Conservation (phyloP, 2,329 filamentous ascomycete genomes). For the Aspergillus transmontanensis region DNA sequence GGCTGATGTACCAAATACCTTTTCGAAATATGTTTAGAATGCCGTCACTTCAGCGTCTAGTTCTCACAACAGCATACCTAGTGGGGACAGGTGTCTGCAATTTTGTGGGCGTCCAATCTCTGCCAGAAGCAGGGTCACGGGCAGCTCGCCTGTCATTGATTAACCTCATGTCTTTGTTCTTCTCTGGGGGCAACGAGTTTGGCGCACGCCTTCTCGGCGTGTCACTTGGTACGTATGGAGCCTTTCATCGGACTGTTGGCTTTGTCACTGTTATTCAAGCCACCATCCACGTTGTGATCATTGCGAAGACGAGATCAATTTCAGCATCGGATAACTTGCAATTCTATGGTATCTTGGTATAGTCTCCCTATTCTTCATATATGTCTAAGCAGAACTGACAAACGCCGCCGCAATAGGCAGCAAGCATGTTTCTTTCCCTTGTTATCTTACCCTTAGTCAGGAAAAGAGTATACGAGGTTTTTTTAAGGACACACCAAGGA, state of each 20-base stretch:
- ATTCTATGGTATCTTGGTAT: slow-evolving; percentile 9
- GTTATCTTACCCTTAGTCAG: slow-evolving; percentile 8
- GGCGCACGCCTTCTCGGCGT: slow-evolving; percentile 9
- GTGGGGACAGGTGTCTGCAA: slow-evolving; percentile 1
- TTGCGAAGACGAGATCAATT: slow-evolving; percentile 1
- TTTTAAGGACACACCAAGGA: slow-evolving; percentile 8
- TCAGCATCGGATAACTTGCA: slow-evolving; percentile 3
- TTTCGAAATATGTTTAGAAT: slow-evolving; percentile 2
- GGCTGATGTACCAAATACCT: neutral
- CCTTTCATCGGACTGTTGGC: slow-evolving; percentile 4
- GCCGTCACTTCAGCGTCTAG: neutral
- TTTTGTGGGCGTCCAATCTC: neutral
- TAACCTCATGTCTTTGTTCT: slow-evolving; percentile 5
- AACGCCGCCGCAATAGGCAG: neutral
- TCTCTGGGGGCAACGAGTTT: slow-evolving; percentile 8
- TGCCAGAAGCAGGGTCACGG: slow-evolving; percentile 3
- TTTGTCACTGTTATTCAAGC: slow-evolving; percentile 11
- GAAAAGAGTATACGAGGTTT: slow-evolving; percentile 11
- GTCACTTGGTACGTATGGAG: slow-evolving; percentile 7
- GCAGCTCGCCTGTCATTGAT: slow-evolving; percentile 5
- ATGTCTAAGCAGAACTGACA: neutral
- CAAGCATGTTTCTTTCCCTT: slow-evolving; percentile 10
- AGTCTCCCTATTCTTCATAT: slow-evolving; percentile 2
- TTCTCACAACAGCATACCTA: slow-evolving; percentile 1
- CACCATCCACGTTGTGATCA: slow-evolving; percentile 10